A percentile compares a stretch with the other conserved stretches of the same genome.
Conservation (phyloP, 2,329 filamentous ascomycete species). For the Epichloe uncinata region DNA sequence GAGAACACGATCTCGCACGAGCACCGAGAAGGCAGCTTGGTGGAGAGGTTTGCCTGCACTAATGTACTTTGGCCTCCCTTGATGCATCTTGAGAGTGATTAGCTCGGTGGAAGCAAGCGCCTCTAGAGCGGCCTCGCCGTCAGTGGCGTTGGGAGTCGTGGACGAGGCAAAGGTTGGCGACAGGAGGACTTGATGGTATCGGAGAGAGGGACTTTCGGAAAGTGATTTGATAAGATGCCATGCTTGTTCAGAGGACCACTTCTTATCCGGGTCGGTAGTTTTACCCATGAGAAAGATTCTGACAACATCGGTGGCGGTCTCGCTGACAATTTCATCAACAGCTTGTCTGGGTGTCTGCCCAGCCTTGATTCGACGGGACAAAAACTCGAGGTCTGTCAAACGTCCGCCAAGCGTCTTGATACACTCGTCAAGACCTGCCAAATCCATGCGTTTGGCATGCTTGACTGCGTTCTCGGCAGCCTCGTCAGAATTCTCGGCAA, state of each 20-base stretch:
- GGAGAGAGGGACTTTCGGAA: conserved; percentile 48
- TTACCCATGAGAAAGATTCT: conserved; percentile 79
- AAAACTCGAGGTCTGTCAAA: conserved; percentile 88
- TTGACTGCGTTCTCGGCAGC: conserved; percentile 9
- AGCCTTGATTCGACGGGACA: conserved; percentile 77
- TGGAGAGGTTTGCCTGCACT: conserved; percentile 78
- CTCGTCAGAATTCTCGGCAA: conserved; percentile 15
- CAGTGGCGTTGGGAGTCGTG: conserved; percentile 30
- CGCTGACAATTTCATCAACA: conserved; percentile 76
- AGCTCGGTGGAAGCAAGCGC: conserved; percentile 76
- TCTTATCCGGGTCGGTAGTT: conserved; percentile 31
- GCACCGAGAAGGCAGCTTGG: conserved; percentile 62
- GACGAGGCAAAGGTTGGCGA: conserved; percentile 58
- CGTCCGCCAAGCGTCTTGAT: conserved; percentile 78
- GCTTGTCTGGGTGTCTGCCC: conserved; percentile 74
- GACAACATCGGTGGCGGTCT: conserved; percentile 78
- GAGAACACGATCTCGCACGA: conserved; percentile 61
- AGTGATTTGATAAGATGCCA: conserved; percentile 80
- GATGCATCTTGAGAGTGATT: conserved; percentile 58
- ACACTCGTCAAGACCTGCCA: conserved; percentile 64
- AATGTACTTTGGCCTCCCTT: conserved; percentile 67
- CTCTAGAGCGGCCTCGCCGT: conserved; percentile 64
- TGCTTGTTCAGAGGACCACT: conserved; percentile 75
- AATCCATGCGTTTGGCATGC: conserved; percentile 25
- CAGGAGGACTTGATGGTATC: conserved; percentile 78